A percentile compares a stretch with the other conserved stretches of the same genome.
phyloP scores from a whole-genome alignment of 768 basidiomycete genomes.

The Cytidiella melzeri region DNA sequence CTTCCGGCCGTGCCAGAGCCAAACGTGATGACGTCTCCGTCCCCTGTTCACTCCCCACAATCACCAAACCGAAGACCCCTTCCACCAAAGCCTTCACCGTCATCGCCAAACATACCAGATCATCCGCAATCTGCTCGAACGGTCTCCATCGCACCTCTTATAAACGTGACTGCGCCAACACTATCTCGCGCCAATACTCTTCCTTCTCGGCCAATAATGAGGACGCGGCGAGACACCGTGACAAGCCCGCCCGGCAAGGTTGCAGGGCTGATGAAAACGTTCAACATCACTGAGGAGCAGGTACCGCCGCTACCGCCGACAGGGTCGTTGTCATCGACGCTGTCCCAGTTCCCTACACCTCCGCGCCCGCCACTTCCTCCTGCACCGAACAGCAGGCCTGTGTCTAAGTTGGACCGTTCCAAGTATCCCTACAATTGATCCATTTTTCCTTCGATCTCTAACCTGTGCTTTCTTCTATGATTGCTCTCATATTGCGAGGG shows the following conservation, averaged over 20 bases:
- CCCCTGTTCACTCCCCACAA: no score
- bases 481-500: no score
- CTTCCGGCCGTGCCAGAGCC: slow-evolving; percentile 17
- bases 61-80: slow-evolving; percentile 6
- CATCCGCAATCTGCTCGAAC: slow-evolving; percentile 6
- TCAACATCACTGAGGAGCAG: not conserved
- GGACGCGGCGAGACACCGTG: slow-evolving; percentile 5
- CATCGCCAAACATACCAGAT: not conserved
- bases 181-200: slow-evolving; percentile 6
- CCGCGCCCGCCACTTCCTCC: slow-evolving; percentile 17
- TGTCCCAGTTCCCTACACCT: slow-evolving; percentile 31
- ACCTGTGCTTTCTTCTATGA: no score
- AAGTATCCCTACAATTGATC: slow-evolving; percentile 26
- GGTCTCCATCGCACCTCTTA: not conserved
- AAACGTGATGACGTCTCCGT: slow-evolving; percentile 2
- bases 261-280: slow-evolving; percentile 4
- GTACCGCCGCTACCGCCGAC: slow-evolving; percentile 6
- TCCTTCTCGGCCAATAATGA: slow-evolving; percentile 6
- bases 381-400: slow-evolving; percentile 12
- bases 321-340: slow-evolving; percentile 19
- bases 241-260: not conserved
- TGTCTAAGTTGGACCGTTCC: slow-evolving; percentile 25
- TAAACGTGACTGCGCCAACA: not conserved
- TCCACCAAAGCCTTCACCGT: not conserved
- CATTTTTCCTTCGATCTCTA: not conserved